A percentile compares a stretch with the other conserved stretches of the same genome.
phyloP scores from a whole-genome alignment of 495 filamentous ascomycete species.

The Trichoderma gamsii region DNA sequence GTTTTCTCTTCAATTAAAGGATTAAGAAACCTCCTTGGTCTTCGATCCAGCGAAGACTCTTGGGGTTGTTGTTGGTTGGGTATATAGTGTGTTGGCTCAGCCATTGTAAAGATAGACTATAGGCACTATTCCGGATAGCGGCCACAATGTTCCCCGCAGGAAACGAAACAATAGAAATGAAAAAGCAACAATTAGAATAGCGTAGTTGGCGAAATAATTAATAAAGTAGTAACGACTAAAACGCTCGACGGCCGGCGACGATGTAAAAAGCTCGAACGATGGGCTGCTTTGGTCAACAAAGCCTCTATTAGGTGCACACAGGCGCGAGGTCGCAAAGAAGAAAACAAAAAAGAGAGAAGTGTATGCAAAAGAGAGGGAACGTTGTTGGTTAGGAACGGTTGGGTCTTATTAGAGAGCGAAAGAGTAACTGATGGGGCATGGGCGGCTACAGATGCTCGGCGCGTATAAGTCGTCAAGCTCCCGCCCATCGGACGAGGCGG shows the following conservation, averaged over 20 bases:
- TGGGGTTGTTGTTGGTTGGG: constrained; percentile 56
- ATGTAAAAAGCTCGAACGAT: constrained; percentile 32
- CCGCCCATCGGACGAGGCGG: not conserved
- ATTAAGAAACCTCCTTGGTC: constrained; percentile 68
- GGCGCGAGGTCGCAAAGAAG: constrained; percentile 9
- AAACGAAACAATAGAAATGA: not conserved
- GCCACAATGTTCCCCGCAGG: not conserved
- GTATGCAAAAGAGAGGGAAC: constrained; percentile 23
- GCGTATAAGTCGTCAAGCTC: not conserved
- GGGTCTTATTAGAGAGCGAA: constrained; percentile 27
- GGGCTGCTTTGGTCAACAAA: constrained; percentile 49
- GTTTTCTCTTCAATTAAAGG: constrained; percentile 73
- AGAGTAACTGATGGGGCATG: not conserved
- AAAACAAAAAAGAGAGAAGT: constrained; percentile 29
- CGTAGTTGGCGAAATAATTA: constrained; percentile 16
- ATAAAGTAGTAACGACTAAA: constrained; percentile 20
- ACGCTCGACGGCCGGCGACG: constrained; percentile 39
- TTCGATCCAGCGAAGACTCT: constrained; percentile 59
- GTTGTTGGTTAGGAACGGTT: constrained; percentile 24
- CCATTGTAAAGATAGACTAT: constrained; percentile 44
- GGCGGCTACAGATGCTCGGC: constrained; percentile 10
- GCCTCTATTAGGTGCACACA: constrained; percentile 25
- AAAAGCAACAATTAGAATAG: constrained; percentile 18
- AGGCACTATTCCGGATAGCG: constrained; percentile 22
- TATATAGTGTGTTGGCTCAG: constrained; percentile 49